These are phyloP conservation scores for Penicillium paradoxum DNA, from an alignment of 495 filamentous ascomycete genomes.

Conservation along the genomic window DNA sequence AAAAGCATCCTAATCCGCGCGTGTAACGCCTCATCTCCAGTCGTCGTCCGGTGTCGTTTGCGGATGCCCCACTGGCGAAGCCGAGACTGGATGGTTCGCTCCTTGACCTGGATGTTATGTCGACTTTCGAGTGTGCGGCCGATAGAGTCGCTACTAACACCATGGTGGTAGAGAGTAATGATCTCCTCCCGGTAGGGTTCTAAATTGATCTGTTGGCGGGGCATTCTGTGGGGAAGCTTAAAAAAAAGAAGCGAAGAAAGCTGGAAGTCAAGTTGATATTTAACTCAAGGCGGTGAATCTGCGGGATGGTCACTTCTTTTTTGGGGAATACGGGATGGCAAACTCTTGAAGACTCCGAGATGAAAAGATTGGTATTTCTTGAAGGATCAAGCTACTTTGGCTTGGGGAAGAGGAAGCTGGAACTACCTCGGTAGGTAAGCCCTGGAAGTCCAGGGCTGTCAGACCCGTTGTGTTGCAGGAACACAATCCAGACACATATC, in stretches of 20 bases:
- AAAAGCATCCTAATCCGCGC: slow-evolving; percentile 26
- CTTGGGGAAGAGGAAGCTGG: too few relatives aligned
- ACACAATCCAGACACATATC: too few relatives aligned
- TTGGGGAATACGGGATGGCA: background rate
- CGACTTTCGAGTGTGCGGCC: slow-evolving; percentile 22
- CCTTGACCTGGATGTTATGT: slow-evolving; percentile 27
- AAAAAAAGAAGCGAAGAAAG: background rate
- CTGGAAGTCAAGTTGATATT: background rate
- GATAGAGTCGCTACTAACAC: slow-evolving; percentile 27
- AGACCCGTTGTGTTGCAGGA: too few relatives aligned
- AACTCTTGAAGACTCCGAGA: background rate
- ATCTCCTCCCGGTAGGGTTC: slow-evolving; percentile 28
- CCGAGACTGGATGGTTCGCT: slow-evolving; percentile 26
- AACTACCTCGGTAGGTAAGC: too few relatives aligned
- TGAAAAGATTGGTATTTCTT: too few relatives aligned
- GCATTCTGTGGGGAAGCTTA: slow-evolving; percentile 11
- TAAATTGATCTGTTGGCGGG: slow-evolving; percentile 29
- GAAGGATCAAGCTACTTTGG: too few relatives aligned
- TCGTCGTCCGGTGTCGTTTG: slow-evolving; percentile 27
- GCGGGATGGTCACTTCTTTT: slow-evolving; percentile 6
- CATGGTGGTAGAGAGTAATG: slow-evolving; percentile 21
- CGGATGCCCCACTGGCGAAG: slow-evolving; percentile 30
- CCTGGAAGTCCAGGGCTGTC: too few relatives aligned
- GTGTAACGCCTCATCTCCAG: slow-evolving; percentile 23
- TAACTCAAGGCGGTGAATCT: slow-evolving; percentile 19